Conservation (phyloP, 805 yeast genomes). For the Candida endomychidarum region DNA sequence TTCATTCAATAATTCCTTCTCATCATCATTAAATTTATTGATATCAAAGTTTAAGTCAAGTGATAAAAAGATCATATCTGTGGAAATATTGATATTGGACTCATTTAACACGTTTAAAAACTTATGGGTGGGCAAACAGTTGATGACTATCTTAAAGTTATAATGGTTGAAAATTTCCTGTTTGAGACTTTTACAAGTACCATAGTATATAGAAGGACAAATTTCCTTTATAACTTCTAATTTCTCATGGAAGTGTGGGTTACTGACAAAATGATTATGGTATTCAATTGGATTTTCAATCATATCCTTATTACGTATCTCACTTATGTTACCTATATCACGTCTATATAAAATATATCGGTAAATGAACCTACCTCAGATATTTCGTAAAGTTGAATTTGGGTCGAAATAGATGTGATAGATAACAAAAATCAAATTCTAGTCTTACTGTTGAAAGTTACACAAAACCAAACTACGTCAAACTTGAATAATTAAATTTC, state of each 20-base stretch:
- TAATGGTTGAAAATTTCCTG: slow-evolving; percentile 19
- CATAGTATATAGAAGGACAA: slow-evolving; percentile 25
- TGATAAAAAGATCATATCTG: slow-evolving; percentile 37
- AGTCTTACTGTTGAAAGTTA: no score
- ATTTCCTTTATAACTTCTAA: slow-evolving; percentile 11
- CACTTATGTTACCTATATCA: no score
- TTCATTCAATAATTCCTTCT: slow-evolving; percentile 21
- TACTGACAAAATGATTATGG: slow-evolving; percentile 1
- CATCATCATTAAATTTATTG: slow-evolving; percentile 19
- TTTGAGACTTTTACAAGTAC: slow-evolving; percentile 9
- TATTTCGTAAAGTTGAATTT: no score
- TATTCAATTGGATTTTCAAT: slow-evolving; percentile 9
- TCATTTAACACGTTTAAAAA: slow-evolving; percentile 29
- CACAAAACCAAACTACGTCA: no score
- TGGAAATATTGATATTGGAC: slow-evolving; percentile 24
- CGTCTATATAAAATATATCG: no score
- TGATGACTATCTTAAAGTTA: slow-evolving; percentile 38
- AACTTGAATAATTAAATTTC: background rate
- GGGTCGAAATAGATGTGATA: no score
- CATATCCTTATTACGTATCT: no score
- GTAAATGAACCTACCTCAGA: no score
- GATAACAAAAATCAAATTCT: no score
- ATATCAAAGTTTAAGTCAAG: slow-evolving; percentile 35
- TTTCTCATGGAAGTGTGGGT: slow-evolving; percentile 13
- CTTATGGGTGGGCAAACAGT: slow-evolving; percentile 34